Base-by-base conservation (phyloP, 163 green algal genomes). In the Scenedesmus sp. region DNA sequence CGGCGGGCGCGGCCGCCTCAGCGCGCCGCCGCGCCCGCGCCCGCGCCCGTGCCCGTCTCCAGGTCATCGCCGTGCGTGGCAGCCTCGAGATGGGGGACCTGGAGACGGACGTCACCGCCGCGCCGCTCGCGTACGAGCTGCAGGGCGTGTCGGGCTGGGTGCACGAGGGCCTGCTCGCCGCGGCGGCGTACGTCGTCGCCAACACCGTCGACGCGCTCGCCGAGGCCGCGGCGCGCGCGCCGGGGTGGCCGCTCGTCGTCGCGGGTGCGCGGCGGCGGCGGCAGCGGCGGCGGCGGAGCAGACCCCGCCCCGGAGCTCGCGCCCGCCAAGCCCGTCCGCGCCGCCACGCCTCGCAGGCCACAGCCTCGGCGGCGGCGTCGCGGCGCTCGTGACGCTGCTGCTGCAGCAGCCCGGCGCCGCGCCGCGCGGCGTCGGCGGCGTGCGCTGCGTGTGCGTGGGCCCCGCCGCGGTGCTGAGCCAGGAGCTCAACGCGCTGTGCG, bases 201-300 rank as follows among this genome's bases (percentile, higher is more conserved):
- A 91, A 87, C 70, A 94, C 88, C 0, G 83, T 78, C 13, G 80
- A 79, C 48, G 87, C 91, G 28, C 85, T 97, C 54, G 44, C 82
- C 47, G 70, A 80, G 31, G 88, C 88, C 20, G 88, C 84, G 3
- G 26, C 78, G 9, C 54, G 66, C 15, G 86, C 84, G 77, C 90
- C 92, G n/a, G 93, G 88, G 34, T 97, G 93, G 93, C 92, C 92
- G n/a, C 71, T 97, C 17, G 77, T 97, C 11, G 53, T 97, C 14
- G 93, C 89, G 22, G 93, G 87, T 87, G 76, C 14, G 71, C 26
- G 9, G 50, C 6, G 24, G 10, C 2, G 57, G 11, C n/a, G n/a
- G n/a, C n/a, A n/a, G n/a, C n/a, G n/a, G n/a, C n/a, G n/a, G n/a
- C n/a, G n/a, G n/a, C n/a, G n/a, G n/a, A n/a, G n/a, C n/a, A n/a